Evolutionary conservation across 108 stramenopile species (phyloP).

Genomic region (Nitzschia sp.): DNA sequence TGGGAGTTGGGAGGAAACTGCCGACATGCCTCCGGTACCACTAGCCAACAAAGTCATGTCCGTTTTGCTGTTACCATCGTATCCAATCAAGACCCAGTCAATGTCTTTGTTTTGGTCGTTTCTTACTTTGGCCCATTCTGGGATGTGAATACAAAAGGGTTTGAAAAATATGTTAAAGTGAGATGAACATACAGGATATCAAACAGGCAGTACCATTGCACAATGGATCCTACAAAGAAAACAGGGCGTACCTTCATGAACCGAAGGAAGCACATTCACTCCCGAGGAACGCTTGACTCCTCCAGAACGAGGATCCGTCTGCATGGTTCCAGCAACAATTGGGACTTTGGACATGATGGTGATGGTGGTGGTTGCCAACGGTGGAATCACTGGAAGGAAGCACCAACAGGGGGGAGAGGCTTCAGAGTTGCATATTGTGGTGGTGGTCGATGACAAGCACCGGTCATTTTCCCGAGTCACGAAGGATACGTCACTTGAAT

Average conservation of each 20-base stretch:
- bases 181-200: neutral
- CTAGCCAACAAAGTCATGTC: constrained; percentile 66
- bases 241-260: constrained; percentile 38
- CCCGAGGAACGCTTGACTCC: constrained; percentile 61
- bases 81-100: constrained; percentile 78
- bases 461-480: too few species aligned
- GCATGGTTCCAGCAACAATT: constrained; percentile 61
- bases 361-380: too few species aligned
- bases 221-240: neutral
- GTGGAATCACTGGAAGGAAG: too few species aligned
- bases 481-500: too few species aligned
- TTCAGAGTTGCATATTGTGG: too few species aligned
- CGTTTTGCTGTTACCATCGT: constrained; percentile 68
- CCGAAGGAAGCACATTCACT: constrained; percentile 66
- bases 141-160: constrained; percentile 2
- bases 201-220: neutral
- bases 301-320: constrained; percentile 78
- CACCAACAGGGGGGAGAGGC: too few species aligned
- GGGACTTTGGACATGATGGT: constrained; percentile 30
- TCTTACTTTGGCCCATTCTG: constrained; percentile 70
- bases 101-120: constrained; percentile 60
- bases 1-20: constrained; percentile 46
- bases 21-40: constrained; percentile 69
- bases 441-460: too few species aligned
- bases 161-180: neutral